Evolutionary conservation across 2,329 filamentous ascomycete genomes (phyloP), one percentile per base, ranked within the genome.

Genomic region (Teratosphaeria viscida): DNA sequence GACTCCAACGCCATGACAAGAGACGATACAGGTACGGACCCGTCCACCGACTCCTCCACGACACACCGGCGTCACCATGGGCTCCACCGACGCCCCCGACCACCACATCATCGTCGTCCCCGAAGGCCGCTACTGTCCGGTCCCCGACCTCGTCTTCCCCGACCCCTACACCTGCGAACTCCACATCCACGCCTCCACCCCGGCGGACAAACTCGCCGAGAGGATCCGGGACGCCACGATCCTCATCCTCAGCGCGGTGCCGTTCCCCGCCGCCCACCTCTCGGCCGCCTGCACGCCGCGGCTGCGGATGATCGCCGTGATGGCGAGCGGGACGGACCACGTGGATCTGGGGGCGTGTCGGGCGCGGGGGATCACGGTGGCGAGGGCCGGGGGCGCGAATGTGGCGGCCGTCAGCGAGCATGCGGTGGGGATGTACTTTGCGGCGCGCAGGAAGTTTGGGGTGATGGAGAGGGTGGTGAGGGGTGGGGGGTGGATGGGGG

Each of bases 361-460:
- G 47, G 69, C 71, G 56, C 72, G 76, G 16, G 76, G 76, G 35
- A 74, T 81, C 57, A 71, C 73, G 12, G 74, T 81, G 37, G 74
- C 72, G 54, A 79, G 79, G 56, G 77, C 74, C 52, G 76, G 78
- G 2, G 72, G 69, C 16, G 75, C 77, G 32, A 80, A 80, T 58
- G 72, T 78, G 6, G 66, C 78, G 55, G 68, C 75, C 52, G 78
- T 81, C 7, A 73, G 73, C 34, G 79, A 81, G 65, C 79, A 81
- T 71, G 78, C 78, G 14, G 73, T 81, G 49, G 77, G 74, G 53
- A 65, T 81, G 60, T 80, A 79, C 65, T 79, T 78, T 63, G 76
- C 78, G 5, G 68, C 76, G 8, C 71, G 78, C 56, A 71, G 77
- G 59, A 71, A 71, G 59, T 72, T 78, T 12, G 65, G 77, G 26